These are phyloP conservation scores for Osmanthus fragrans DNA, from an alignment of 257 asterid species.

Conservation along the genomic window DNA sequence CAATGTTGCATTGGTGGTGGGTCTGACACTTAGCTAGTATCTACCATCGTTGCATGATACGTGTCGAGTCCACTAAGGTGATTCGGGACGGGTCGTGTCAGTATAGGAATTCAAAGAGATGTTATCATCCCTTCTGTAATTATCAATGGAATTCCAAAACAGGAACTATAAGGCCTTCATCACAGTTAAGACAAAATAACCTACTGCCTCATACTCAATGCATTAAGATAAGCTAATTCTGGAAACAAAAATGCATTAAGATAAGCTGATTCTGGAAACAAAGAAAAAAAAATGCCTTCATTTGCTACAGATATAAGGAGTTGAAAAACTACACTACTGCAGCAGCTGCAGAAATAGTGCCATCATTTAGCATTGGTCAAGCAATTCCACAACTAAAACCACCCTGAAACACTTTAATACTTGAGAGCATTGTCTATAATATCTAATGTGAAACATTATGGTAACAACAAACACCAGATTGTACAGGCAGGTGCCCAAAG, in stretches of 20 bases:
- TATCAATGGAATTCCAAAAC: not conserved
- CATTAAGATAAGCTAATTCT: not conserved
- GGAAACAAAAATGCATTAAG: not conserved
- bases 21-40: no score
- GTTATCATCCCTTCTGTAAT: not conserved
- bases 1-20: no score
- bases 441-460: not conserved
- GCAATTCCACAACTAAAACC: not conserved
- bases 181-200: not conserved
- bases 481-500: not conserved
- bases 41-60: no score
- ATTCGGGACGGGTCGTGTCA: no score
- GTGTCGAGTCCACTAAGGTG: no score
- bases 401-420: no score
- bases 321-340: not conserved
- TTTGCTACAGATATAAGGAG: not conserved
- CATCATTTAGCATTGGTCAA: not conserved
- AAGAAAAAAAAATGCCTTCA: no score
- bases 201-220: not conserved
- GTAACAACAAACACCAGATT: not conserved
- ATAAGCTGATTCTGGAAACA: no score
- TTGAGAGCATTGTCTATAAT: no score
- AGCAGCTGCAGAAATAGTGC: not conserved
- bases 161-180: not conserved
- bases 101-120: not conserved